These are phyloP conservation scores for Pichia sp. DNA, from an alignment of 1,139 yeast species.

Conservation along the genomic window DNA sequence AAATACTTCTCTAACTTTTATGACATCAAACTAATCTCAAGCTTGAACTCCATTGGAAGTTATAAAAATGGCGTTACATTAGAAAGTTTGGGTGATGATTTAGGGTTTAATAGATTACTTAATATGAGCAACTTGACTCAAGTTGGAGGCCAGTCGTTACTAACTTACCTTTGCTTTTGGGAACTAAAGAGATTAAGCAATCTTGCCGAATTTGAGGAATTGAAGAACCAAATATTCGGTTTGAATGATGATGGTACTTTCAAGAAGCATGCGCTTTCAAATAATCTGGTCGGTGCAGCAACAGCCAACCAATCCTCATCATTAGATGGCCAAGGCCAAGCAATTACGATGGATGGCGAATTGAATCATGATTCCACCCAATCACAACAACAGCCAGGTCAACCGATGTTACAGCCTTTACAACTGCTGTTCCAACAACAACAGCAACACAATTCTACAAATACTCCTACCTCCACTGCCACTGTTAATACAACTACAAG, in stretches of 20 bases:
- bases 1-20: constrained; percentile 77
- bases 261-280: background rate
- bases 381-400: constrained; percentile 10
- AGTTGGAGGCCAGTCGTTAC: constrained; percentile 51
- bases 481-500: constrained; percentile 1
- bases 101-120: constrained; percentile 35
- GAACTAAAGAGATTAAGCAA: constrained; percentile 39
- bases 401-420: constrained; percentile 11
- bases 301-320: background rate
- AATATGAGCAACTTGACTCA: constrained; percentile 33
- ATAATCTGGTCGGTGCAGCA: background rate
- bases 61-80: constrained; percentile 29
- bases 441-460: constrained; percentile 4
- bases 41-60: constrained; percentile 31
- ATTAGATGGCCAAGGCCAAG: background rate
- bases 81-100: constrained; percentile 48
- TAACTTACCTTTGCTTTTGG: constrained; percentile 48
- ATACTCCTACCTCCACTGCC: background rate
- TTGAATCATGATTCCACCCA: constrained; percentile 5
- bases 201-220: constrained; percentile 23
- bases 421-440: constrained; percentile 12
- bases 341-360: background rate
- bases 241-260: constrained; percentile 24
- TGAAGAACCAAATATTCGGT: constrained; percentile 35
- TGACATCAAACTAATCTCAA: constrained; percentile 77